phyloP scores from a whole-genome alignment of 441 rosid species.

The Euphorbia schlechtendalii region DNA sequence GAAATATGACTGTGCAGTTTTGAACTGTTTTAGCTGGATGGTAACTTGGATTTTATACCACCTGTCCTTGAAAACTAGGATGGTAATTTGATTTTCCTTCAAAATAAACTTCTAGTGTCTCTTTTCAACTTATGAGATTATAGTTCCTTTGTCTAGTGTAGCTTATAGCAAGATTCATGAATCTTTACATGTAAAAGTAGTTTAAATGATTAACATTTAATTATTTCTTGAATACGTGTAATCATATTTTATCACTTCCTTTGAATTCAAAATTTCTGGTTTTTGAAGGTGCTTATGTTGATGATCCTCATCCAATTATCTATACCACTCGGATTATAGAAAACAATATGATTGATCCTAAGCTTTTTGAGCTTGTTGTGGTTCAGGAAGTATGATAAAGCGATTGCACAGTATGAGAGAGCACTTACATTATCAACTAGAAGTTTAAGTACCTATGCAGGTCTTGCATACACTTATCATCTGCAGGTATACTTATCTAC shows the following conservation, averaged over 20 bases:
- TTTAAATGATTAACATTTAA: neutral
- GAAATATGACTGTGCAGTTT: neutral
- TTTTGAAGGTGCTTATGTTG: neutral
- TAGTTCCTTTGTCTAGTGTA: neutral
- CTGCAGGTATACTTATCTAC: slow-evolving; percentile 41
- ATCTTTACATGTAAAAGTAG: neutral
- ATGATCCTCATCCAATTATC: neutral
- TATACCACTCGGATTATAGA: neutral
- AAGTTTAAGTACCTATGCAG: slow-evolving; percentile 87
- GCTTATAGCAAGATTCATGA: neutral
- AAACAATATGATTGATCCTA: neutral
- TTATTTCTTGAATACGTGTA: neutral
- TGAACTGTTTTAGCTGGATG: no score
- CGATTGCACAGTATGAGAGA: slow-evolving; percentile 67
- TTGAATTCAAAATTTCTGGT: neutral
- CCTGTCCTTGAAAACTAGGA: neutral
- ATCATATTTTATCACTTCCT: neutral
- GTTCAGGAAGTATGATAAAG: slow-evolving; percentile 66
- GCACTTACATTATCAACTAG: slow-evolving; percentile 76
- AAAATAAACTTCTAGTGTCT: neutral
- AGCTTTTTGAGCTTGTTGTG: slow-evolving; percentile 10
- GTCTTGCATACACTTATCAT: slow-evolving; percentile 88
- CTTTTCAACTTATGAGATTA: neutral
- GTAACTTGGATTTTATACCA: neutral
- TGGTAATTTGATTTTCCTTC: neutral